Evolutionary conservation across 169 alveolate species (phyloP).

Genomic region (Plasmodium vinckei): DNA sequence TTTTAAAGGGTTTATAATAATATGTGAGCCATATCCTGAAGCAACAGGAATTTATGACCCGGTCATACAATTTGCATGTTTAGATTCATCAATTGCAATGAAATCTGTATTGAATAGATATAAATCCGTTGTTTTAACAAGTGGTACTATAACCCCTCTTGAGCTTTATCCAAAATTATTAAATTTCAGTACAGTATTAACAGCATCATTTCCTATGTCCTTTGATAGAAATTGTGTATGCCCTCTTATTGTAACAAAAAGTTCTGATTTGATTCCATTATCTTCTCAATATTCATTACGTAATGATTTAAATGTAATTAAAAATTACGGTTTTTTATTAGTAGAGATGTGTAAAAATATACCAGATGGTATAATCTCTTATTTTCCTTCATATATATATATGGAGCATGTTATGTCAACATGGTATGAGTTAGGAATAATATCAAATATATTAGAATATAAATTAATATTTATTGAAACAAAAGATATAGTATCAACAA

Average conservation of each 20-base stretch:
- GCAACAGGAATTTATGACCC: slow-evolving; percentile 95
- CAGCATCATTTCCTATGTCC: slow-evolving; percentile 94
- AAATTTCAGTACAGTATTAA: slow-evolving; percentile 94
- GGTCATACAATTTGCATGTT: slow-evolving; percentile 93
- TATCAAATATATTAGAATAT: slow-evolving; percentile 93
- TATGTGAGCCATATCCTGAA: slow-evolving; percentile 97
- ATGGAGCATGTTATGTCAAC: slow-evolving; percentile 92
- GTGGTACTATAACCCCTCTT: slow-evolving; percentile 98
- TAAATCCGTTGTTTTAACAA: slow-evolving; percentile 95
- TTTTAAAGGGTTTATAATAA: slow-evolving; percentile 95
- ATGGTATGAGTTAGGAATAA: slow-evolving; percentile 97
- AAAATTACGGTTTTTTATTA: slow-evolving; percentile 94
- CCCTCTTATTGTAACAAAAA: slow-evolving; percentile 96
- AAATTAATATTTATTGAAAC: slow-evolving; percentile 97
- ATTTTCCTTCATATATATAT: slow-evolving; percentile 95
- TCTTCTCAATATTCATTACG: slow-evolving; percentile 94
- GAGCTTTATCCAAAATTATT: slow-evolving; percentile 95
- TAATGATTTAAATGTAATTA: slow-evolving; percentile 91
- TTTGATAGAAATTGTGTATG: slow-evolving; percentile 95
- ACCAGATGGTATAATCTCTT: slow-evolving; percentile 97
- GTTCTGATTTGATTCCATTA: slow-evolving; percentile 92
- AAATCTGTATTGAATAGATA: slow-evolving; percentile 92
- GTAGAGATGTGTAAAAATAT: slow-evolving; percentile 92
- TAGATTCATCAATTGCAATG: slow-evolving; percentile 98
- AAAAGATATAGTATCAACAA: slow-evolving; percentile 96